Base-by-base conservation (phyloP, 108 stramenopile species). In the Nannochloropsis gaditana region DNA sequence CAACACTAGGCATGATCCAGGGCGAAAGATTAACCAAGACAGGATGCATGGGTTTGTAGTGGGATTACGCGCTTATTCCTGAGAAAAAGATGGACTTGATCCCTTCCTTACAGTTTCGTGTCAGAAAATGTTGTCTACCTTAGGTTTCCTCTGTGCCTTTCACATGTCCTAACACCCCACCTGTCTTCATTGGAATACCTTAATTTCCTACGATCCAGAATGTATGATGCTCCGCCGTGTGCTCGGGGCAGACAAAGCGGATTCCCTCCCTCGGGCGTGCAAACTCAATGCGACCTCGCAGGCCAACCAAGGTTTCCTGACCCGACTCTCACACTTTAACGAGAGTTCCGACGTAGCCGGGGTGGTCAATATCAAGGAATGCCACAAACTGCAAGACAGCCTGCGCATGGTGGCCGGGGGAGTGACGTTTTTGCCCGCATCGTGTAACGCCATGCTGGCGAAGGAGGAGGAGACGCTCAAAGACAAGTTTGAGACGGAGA, bases 371-470 rank as follows among this genome's bases (percentile, higher is more conserved):
- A 73, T 73, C n/a, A 73, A 4, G 59, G 59, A 73, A 6, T 73
- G 59, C n/a, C 59, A 73, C 59, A 73, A 73, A n/a, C 59, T 73
- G 19, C 59, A 73, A n/a, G 59, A 73, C n/a, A n/a, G 19, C 59
- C n/a, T 73, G 59, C 59, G 59, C 15, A 73, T 73, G 59, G 59
- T 73, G 19, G 59, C 59, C 19, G 59, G 59, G 19, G 59, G 59
- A 2, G n/a, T 73, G 59, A 73, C 59, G 19, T 73, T 73, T n/a
- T n/a, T 73, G 19, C 59, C 59, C 19, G 59, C 59, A 15, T 73
- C 59, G 15, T 73, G 59, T n/a, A 73, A 73, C n/a, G 59, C 59
- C 59, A 73, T 73, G 59, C n/a, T 73, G 8, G 59, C 15, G 59
- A 73, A 73, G 59, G 59, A 73, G 8, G 59, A 73, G 8, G 2